Base-by-base conservation (phyloP, 805 yeast genomes). In the Sugiyamaella valdiviana region DNA sequence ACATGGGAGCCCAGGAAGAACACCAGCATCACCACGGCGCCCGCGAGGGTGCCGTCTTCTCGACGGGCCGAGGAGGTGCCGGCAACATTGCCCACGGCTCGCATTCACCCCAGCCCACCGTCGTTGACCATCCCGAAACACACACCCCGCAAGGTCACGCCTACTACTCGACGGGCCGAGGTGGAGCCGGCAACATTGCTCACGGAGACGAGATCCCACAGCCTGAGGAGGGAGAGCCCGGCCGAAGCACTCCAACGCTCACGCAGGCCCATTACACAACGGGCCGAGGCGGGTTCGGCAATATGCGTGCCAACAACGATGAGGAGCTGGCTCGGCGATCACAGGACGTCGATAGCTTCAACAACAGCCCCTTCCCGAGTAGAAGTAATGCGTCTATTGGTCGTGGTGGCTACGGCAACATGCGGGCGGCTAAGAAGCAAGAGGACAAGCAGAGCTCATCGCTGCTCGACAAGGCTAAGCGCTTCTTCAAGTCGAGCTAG, bases 251-350 rank as follows among this genome's bases (percentile, higher is more conserved):
- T 14, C 88, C 89, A 22, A 69, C 80, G 26, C 63, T 76, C 20
- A 50, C 39, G 32, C 20, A 23, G 19, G 75, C 76, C 16, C 75
- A 76, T 23, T 76, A 78, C 59, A 74, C 85, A 21, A 83, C 89
- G 1, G 91, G 90, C 17, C 72, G 91, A 55, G 91, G 91, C 5
- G 91, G 91, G 5, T 80, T 77, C 44, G 91, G 91, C 4, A 83
- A 83, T 58, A 83, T 83, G 85, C 67, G 79, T 48, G 73, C 70
- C 52, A 83, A 82, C 63, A 72, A 72, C 32, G 79, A 82, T 61
- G 72, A 72, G 42, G 71, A 73, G 43, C 57, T 77, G 43, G 74
- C 86, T 4, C 70, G 89, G 51, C 74, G 71, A 55, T 74, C 84
- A 10, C 89, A 83, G 62, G 89, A 80, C 57, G 86, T 80, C 5